These are phyloP conservation scores for Primulina huaijiensis DNA, from an alignment of 257 asterid species.

Conservation along the genomic window DNA sequence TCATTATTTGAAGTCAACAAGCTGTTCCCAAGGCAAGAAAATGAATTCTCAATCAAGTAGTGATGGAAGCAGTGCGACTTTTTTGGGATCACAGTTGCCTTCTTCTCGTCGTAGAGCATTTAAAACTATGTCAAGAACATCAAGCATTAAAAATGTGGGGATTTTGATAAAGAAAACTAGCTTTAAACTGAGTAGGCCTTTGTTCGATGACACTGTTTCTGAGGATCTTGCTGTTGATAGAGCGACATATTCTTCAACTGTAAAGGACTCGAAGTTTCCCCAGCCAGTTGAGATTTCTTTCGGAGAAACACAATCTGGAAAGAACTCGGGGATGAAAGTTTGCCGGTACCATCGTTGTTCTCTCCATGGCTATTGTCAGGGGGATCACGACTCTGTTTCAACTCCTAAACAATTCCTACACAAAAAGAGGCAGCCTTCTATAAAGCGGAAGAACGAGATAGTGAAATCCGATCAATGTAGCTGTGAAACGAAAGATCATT, in stretches of 20 bases:
- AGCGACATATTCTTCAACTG: slow-evolving; percentile 75
- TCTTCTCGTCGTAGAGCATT: slow-evolving; percentile 17
- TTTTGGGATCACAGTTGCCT: slow-evolving; percentile 15
- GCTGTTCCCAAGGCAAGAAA: slow-evolving; percentile 44
- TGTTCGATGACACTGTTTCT: slow-evolving; percentile 23
- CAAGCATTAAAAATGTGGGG: slow-evolving; percentile 44
- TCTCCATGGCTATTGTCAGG: slow-evolving; percentile 62
- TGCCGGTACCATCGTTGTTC: slow-evolving; percentile 93
- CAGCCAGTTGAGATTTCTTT: slow-evolving; percentile 36
- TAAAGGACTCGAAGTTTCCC: slow-evolving; percentile 64
- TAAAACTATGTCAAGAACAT: slow-evolving; percentile 33
- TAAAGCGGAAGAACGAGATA: slow-evolving; percentile 35
- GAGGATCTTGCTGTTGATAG: slow-evolving; percentile 39
- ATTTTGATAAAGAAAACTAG: slow-evolving; percentile 52
- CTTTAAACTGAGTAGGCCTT: slow-evolving; percentile 53
- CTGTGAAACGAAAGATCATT: slow-evolving; percentile 22
- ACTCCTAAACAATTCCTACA: slow-evolving; percentile 40
- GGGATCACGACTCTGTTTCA: slow-evolving; percentile 33
- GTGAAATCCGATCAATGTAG: slow-evolving; percentile 27
- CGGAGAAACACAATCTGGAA: slow-evolving; percentile 36
- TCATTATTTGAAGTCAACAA: slow-evolving; percentile 39
- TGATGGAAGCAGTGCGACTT: slow-evolving; percentile 30
- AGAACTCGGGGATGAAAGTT: slow-evolving; percentile 42
- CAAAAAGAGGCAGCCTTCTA: slow-evolving; percentile 41
- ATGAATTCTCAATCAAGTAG: slow-evolving; percentile 33